Conservation (phyloP, 768 basidiomycete genomes). For the Rossbeevera mucosa region DNA sequence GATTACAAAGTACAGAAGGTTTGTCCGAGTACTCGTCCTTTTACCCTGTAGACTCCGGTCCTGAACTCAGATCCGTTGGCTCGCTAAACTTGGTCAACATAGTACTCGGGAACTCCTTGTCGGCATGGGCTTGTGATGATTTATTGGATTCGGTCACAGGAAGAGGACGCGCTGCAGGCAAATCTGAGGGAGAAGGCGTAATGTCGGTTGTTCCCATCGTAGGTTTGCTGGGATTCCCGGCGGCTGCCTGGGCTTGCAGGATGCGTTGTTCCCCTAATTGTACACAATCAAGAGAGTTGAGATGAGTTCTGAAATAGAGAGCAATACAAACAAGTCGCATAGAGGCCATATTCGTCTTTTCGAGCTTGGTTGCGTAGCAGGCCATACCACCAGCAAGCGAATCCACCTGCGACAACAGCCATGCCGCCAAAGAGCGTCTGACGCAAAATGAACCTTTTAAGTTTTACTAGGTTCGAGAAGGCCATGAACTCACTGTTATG, state of each 20-base stretch:
- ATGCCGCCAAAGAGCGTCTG: constrained; percentile 25
- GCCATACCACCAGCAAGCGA: constrained; percentile 21
- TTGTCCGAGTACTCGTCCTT: no score
- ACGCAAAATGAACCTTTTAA: no score
- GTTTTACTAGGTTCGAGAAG: not conserved
- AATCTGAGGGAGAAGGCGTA: not conserved
- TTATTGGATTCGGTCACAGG: not conserved
- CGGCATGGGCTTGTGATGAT: not conserved
- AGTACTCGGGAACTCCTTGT: not conserved
- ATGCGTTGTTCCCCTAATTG: constrained; percentile 29
- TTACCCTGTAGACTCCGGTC: not conserved
- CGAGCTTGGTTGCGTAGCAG: constrained; percentile 17
- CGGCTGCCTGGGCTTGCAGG: constrained; percentile 16
- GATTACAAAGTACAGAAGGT: not conserved
- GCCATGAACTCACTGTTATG: constrained; percentile 2
- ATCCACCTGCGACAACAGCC: constrained; percentile 16
- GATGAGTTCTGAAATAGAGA: not conserved
- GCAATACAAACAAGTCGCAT: constrained; percentile 17
- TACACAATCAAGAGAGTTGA: not conserved
- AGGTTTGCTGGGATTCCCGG: constrained; percentile 17
- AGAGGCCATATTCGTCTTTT: constrained; percentile 14
- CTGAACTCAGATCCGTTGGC: not conserved
- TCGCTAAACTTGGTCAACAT: not conserved
- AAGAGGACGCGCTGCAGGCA: not conserved
- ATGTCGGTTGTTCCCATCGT: not conserved